Conservation (phyloP, 345 rosid species). For the Erodium maritimum region DNA sequence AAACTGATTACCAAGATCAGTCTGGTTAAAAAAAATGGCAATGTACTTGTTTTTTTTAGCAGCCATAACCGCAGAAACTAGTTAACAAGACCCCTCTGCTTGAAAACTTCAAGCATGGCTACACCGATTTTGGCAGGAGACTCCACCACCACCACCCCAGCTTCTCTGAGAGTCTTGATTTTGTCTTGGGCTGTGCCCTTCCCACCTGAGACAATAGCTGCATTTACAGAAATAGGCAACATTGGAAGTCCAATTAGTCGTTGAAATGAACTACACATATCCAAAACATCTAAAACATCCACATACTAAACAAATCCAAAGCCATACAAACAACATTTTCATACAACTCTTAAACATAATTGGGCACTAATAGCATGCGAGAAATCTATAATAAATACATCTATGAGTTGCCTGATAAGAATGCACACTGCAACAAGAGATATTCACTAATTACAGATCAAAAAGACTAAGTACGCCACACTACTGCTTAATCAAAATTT, state of each 20-base stretch:
- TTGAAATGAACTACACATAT: too few species aligned
- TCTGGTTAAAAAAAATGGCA: slow-evolving; percentile 39
- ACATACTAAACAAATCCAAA: too few species aligned
- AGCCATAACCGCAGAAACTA: slow-evolving; percentile 1
- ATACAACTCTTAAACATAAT: too few species aligned
- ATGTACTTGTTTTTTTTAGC: too few species aligned
- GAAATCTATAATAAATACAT: too few species aligned
- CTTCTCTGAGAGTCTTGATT: slow-evolving; percentile 69
- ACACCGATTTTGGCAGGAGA: slow-evolving; percentile 88
- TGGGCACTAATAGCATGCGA: too few species aligned
- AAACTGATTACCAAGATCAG: slow-evolving; percentile 37
- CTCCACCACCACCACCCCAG: slow-evolving; percentile 84
- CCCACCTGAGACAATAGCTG: slow-evolving; percentile 93
- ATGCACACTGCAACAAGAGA: too few species aligned
- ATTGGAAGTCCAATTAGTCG: too few species aligned
- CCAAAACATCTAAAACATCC: too few species aligned
- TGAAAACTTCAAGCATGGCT: slow-evolving; percentile 68
- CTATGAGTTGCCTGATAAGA: too few species aligned
- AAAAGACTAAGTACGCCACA: background rate
- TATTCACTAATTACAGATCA: too few species aligned
- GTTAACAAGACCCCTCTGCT: slow-evolving; percentile 53
- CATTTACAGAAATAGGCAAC: slow-evolving; percentile 2
- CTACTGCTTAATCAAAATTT: background rate
- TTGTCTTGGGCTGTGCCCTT: slow-evolving; percentile 97
- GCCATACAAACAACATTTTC: too few species aligned